Evolutionary conservation across 768 basidiomycete genomes (phyloP).

Genomic region (Serendipita sp.): DNA sequence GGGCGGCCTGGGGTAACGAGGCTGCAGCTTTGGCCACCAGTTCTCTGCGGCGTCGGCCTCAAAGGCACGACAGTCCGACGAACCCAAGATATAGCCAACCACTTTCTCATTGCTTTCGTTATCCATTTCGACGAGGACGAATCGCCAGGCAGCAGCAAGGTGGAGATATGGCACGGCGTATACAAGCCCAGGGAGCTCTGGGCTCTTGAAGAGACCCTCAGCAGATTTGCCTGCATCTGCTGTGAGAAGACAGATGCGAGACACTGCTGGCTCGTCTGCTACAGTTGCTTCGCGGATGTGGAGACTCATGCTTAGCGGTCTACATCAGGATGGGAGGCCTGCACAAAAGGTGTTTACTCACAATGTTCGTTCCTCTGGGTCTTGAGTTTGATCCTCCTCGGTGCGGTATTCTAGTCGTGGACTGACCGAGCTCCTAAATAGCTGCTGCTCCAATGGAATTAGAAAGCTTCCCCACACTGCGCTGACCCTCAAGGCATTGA

Average conservation of each 20-base stretch:
- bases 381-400: too few species aligned
- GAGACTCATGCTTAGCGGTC: constrained; percentile 20
- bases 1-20: constrained; percentile 32
- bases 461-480: too few species aligned
- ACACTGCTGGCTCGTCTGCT: constrained; percentile 40
- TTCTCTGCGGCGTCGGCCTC: constrained; percentile 35
- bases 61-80: constrained; percentile 49
- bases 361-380: too few species aligned
- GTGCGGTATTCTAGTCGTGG: too few species aligned
- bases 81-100: constrained; percentile 58
- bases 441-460: too few species aligned
- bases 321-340: too few species aligned
- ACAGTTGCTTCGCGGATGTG: constrained; percentile 40
- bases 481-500: too few species aligned
- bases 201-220: constrained; percentile 23
- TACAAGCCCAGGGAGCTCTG: constrained; percentile 36
- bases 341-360: too few species aligned
- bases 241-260: constrained; percentile 59
- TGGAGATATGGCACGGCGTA: constrained; percentile 66
- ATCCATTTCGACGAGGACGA: constrained; percentile 44
- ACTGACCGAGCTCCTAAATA: too few species aligned
- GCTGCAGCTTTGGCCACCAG: constrained; percentile 53
- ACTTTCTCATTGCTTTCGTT: constrained; percentile 23
- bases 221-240: constrained; percentile 56
- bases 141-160: constrained; percentile 30